Conservation (phyloP, 1,284 basidiomycete genomes). For the Ceratobasidium sp. region DNA sequence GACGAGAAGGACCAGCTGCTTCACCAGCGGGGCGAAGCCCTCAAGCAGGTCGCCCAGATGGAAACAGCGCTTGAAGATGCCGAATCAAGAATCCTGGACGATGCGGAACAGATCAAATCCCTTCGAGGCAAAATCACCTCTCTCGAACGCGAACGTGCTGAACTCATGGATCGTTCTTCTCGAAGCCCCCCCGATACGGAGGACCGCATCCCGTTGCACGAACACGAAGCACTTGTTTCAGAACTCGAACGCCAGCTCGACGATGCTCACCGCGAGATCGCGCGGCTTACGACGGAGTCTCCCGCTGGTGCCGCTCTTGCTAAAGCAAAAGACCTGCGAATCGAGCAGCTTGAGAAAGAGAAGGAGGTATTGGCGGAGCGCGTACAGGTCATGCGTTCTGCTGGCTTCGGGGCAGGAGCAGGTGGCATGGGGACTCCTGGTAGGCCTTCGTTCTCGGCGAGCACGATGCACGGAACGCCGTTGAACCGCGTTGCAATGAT, state of each 20-base stretch:
- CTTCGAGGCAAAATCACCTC: slow-evolving; percentile 65
- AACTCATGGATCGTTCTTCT: slow-evolving; percentile 56
- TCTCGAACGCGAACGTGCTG: slow-evolving; percentile 59
- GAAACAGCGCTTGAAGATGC: slow-evolving; percentile 72
- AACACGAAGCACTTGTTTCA: slow-evolving; percentile 56
- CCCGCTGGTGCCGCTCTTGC: slow-evolving; percentile 79
- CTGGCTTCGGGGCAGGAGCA: slow-evolving; percentile 6
- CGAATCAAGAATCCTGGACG: slow-evolving; percentile 61
- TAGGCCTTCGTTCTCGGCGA: not conserved
- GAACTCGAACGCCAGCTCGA: slow-evolving; percentile 80
- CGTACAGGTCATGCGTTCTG: slow-evolving; percentile 61
- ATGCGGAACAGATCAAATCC: slow-evolving; percentile 65
- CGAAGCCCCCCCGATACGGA: slow-evolving; percentile 54
- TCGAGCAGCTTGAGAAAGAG: slow-evolving; percentile 78
- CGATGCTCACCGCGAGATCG: slow-evolving; percentile 82
- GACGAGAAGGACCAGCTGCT: slow-evolving; percentile 63
- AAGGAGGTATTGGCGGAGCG: slow-evolving; percentile 77
- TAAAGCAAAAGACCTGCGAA: slow-evolving; percentile 74
- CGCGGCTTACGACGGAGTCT: slow-evolving; percentile 73
- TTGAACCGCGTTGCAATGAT: slow-evolving; percentile 50
- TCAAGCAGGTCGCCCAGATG: slow-evolving; percentile 63
- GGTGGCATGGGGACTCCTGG: slow-evolving; percentile 3
- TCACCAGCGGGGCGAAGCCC: slow-evolving; percentile 60
- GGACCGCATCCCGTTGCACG: slow-evolving; percentile 48
- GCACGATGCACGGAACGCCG: slow-evolving; percentile 14